Evolutionary conservation across 1,139 yeast genomes (phyloP).

Genomic region (Kluyveromyces sp.): DNA sequence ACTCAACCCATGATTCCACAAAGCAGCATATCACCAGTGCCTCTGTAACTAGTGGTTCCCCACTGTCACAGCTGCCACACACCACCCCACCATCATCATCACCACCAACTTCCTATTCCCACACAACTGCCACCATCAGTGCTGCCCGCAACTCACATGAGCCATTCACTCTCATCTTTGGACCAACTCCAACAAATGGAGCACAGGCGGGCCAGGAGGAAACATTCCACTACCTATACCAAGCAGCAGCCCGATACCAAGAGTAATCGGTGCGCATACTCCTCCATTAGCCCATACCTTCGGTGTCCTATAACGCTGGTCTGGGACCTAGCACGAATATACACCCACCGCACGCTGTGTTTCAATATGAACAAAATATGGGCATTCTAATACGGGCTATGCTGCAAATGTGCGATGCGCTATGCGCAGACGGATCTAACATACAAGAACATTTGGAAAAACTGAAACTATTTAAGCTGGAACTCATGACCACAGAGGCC

Average conservation of each 20-base stretch:
- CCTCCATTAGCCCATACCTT: not conserved
- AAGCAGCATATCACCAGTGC: not conserved
- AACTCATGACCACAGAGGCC: slow-evolving; percentile 1
- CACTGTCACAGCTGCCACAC: slow-evolving; percentile 1
- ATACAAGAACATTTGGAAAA: not conserved
- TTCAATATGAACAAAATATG: slow-evolving; percentile 2
- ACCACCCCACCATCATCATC: slow-evolving; percentile 9
- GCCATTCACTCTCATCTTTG: not conserved
- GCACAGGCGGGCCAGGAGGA: not conserved
- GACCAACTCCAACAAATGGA: slow-evolving; percentile 1
- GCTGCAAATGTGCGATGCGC: slow-evolving; percentile 3
- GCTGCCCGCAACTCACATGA: not conserved
- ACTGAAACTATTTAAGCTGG: slow-evolving; percentile 1
- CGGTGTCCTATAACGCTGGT: slow-evolving; percentile 1
- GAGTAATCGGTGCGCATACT: not conserved
- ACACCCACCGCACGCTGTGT: not conserved
- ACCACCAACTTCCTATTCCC: slow-evolving; percentile 9
- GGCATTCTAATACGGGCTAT: slow-evolving; percentile 1
- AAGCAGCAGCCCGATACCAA: not conserved
- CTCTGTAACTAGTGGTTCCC: not conserved
- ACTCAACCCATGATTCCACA: not conserved
- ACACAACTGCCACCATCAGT: slow-evolving; percentile 4
- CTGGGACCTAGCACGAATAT: not conserved
- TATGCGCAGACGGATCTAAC: not conserved
- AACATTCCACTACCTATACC: not conserved